Conservation (phyloP, 2,329 filamentous ascomycete species). For the Ophiosphaerella herpotricha region DNA sequence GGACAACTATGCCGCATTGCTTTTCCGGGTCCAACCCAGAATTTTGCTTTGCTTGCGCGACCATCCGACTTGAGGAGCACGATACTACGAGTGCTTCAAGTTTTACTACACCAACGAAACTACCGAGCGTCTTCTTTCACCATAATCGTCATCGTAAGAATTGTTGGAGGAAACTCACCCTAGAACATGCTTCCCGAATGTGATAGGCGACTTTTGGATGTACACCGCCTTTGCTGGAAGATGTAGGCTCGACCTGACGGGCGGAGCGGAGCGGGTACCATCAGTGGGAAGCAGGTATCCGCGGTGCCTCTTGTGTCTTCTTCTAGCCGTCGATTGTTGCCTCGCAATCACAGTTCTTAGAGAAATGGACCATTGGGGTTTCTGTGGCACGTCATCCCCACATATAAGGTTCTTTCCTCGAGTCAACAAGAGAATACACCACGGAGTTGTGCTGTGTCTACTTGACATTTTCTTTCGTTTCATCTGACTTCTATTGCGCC, state of each 20-base stretch:
- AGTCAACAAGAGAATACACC: slow-evolving; percentile 1
- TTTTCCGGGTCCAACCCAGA: slow-evolving; percentile 2
- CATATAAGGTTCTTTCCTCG: slow-evolving; percentile 19
- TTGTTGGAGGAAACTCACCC: neutral
- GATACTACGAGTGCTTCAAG: neutral
- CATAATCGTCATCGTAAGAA: no score
- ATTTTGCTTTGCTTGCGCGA: neutral
- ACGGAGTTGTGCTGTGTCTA: slow-evolving; percentile 10
- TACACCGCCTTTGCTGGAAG: slow-evolving; percentile 1
- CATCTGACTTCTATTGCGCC: slow-evolving; percentile 8
- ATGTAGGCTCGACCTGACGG: neutral
- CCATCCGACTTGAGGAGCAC: neutral
- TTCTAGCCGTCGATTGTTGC: slow-evolving; percentile 10
- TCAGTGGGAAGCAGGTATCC: slow-evolving; percentile 23
- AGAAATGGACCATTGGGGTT: slow-evolving; percentile 1
- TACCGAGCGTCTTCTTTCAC: no score
- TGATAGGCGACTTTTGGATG: neutral
- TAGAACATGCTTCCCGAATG: neutral
- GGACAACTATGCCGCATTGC: slow-evolving; percentile 8
- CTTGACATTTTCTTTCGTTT: slow-evolving; percentile 19
- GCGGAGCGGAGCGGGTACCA: neutral
- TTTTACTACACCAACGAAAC: no score
- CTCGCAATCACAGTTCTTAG: slow-evolving; percentile 4
- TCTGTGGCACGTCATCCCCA: slow-evolving; percentile 2
- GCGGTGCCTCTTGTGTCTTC: slow-evolving; percentile 24